A percentile compares a stretch with the other conserved stretches of the same genome.
These are phyloP conservation scores for Phialophora chinensis DNA, from an alignment of 2,329 filamentous ascomycete genomes.

Conservation along the genomic window DNA sequence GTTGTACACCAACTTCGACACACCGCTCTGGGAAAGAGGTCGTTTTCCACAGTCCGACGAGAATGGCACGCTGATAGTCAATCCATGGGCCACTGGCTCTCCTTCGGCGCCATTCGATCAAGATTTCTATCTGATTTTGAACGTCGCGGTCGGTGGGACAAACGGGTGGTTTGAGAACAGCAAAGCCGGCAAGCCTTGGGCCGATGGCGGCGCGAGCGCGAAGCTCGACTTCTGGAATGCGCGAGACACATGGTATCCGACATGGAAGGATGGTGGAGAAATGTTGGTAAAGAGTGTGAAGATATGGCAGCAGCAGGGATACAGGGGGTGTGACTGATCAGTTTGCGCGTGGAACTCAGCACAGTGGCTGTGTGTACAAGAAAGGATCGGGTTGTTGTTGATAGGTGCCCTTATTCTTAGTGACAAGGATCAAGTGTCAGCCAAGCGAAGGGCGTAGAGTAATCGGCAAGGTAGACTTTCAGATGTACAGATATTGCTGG, in stretches of 20 bases:
- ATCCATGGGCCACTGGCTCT: conserved; percentile 67
- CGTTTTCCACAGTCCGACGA: conserved; percentile 66
- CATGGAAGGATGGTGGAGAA: conserved; percentile 74
- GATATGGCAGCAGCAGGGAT: conserved; percentile 67
- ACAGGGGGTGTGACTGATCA: conserved; percentile 34
- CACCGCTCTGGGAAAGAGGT: conserved; percentile 72
- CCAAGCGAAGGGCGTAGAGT: neutral
- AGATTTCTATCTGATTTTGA: conserved; percentile 76
- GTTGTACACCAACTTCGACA: conserved; percentile 75
- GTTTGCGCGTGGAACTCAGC: neutral
- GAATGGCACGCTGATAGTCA: conserved; percentile 69
- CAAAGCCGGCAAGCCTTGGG: conserved; percentile 76
- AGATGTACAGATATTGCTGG: neutral
- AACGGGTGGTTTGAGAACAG: conserved; percentile 86
- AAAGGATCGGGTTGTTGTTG: neutral
- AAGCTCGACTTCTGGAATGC: conserved; percentile 78
- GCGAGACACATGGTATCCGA: conserved; percentile 69
- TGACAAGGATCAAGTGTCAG: neutral
- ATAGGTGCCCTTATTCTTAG: neutral
- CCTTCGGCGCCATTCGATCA: conserved; percentile 76
- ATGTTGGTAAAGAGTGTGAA: conserved; percentile 73
- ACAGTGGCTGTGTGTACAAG: neutral
- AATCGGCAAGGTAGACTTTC: too few species aligned
- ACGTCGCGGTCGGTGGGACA: conserved; percentile 75
- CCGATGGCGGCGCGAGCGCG: conserved; percentile 70